phyloP scores from a whole-genome alignment of 345 rosid genomes.

The Camelina neglecta region DNA sequence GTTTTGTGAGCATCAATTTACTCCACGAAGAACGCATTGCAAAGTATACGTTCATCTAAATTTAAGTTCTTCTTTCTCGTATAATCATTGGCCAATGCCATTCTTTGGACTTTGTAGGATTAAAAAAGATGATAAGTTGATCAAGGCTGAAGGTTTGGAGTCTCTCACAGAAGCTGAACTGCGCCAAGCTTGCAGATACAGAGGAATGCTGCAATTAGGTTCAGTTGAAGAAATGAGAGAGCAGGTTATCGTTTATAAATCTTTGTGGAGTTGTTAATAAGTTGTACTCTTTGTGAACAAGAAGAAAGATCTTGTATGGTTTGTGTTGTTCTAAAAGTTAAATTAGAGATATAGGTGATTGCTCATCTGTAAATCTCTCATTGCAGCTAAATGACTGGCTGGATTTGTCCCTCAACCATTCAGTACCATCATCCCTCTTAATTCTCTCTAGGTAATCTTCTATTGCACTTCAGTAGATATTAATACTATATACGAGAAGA shows the following conservation, averaged over 20 bases:
- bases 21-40: background rate
- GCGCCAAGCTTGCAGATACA: constrained; percentile 91
- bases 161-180: constrained; percentile 94
- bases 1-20: background rate
- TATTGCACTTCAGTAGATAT: constrained; percentile 26
- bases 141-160: constrained; percentile 89
- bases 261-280: background rate
- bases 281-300: background rate
- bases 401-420: constrained; percentile 89
- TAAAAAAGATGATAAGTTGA: constrained; percentile 93
- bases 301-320: background rate
- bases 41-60: background rate
- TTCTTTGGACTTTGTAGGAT: constrained; percentile 59
- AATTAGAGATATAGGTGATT: constrained; percentile 3
- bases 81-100: background rate
- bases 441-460: constrained; percentile 80
- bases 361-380: constrained; percentile 31
- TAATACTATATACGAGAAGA: background rate
- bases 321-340: background rate
- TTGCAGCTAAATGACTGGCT: constrained; percentile 90
- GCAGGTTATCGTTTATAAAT: constrained; percentile 55
- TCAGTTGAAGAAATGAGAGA: constrained; percentile 95
- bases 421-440: constrained; percentile 92
- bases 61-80: background rate
- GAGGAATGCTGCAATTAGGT: constrained; percentile 89